These are phyloP conservation scores for Davidsoniella eucalypti DNA, from an alignment of 2,329 filamentous ascomycete genomes.

Conservation along the genomic window DNA sequence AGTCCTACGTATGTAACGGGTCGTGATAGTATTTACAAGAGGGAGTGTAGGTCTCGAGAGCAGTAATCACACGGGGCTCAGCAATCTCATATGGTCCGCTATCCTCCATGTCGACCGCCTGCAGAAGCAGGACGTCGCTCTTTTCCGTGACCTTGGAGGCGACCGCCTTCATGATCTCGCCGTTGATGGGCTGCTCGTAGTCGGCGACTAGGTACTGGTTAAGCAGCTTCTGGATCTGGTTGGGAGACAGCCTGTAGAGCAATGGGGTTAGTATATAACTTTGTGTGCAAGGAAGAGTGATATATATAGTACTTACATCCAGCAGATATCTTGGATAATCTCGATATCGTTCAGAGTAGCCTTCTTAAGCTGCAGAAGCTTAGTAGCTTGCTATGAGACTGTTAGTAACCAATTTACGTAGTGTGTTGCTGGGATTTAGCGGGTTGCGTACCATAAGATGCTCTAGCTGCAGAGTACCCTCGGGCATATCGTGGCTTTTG, in stretches of 20 bases:
- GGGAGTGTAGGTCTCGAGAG: conserved; percentile 92
- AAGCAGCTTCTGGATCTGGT: conserved; percentile 96
- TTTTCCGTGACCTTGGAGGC: conserved; percentile 95
- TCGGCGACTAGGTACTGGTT: conserved; percentile 98
- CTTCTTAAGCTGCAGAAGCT: conserved; percentile 96
- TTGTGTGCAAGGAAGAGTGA: background rate
- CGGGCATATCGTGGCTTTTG: conserved; percentile 99
- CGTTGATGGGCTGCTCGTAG: conserved; percentile 98
- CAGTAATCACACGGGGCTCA: conserved; percentile 87
- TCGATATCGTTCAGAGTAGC: conserved; percentile 97
- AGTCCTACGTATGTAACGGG: background rate
- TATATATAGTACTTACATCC: conserved; percentile 62
- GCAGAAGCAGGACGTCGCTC: conserved; percentile 83
- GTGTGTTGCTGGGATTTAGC: background rate
- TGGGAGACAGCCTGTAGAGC: conserved; percentile 64
- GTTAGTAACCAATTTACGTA: conserved; percentile 17
- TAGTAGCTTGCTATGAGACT: conserved; percentile 66
- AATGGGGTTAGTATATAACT: background rate
- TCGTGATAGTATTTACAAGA: conserved; percentile 50
- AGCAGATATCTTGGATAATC: conserved; percentile 99
- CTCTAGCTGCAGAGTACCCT: conserved; percentile 91
- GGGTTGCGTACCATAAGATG: conserved; percentile 64
- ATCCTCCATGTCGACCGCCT: conserved; percentile 97
- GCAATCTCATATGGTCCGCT: conserved; percentile 97
- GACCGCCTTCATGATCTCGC: conserved; percentile 99